Evolutionary conservation across 2,329 filamentous ascomycete genomes (phyloP).

Genomic region (Corynespora cassiicola): DNA sequence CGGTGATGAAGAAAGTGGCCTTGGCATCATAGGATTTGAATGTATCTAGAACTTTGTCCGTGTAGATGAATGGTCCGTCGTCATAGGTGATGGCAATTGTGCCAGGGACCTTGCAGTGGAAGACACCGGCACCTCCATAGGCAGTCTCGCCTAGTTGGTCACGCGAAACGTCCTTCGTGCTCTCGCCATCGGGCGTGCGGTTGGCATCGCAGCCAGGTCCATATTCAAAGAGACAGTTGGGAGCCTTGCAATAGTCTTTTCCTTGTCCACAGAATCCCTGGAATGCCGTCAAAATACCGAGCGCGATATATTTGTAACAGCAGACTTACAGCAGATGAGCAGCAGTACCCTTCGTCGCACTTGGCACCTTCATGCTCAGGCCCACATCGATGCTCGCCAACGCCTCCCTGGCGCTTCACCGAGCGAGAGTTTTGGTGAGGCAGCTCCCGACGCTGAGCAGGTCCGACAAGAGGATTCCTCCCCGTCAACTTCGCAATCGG

Average conservation of each 20-base stretch:
- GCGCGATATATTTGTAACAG: not conserved
- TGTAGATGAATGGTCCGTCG: constrained; percentile 70
- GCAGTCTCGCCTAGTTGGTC: constrained; percentile 59
- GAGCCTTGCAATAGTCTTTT: constrained; percentile 63
- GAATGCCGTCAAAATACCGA: constrained; percentile 5
- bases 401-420: constrained; percentile 38
- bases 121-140: constrained; percentile 65
- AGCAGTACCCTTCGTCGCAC: constrained; percentile 42
- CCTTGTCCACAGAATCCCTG: constrained; percentile 61
- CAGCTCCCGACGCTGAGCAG: constrained; percentile 23
- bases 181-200: constrained; percentile 58
- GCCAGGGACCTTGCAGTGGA: constrained; percentile 58
- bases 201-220: constrained; percentile 67
- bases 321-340: constrained; percentile 36
- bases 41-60: constrained; percentile 64
- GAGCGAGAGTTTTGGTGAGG: constrained; percentile 19
- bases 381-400: constrained; percentile 39
- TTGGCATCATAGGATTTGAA: constrained; percentile 65
- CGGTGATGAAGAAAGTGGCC: constrained; percentile 72
- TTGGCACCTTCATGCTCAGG: constrained; percentile 23
- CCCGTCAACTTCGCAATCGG: constrained; percentile 30
- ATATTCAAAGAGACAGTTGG: constrained; percentile 67
- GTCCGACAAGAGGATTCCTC: constrained; percentile 27
- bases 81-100: constrained; percentile 72
- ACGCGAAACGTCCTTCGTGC: constrained; percentile 60